A percentile compares a stretch with the other conserved stretches of the same genome.
Evolutionary conservation across 495 filamentous ascomycete genomes (phyloP).

Genomic region (Xylaria scruposa): DNA sequence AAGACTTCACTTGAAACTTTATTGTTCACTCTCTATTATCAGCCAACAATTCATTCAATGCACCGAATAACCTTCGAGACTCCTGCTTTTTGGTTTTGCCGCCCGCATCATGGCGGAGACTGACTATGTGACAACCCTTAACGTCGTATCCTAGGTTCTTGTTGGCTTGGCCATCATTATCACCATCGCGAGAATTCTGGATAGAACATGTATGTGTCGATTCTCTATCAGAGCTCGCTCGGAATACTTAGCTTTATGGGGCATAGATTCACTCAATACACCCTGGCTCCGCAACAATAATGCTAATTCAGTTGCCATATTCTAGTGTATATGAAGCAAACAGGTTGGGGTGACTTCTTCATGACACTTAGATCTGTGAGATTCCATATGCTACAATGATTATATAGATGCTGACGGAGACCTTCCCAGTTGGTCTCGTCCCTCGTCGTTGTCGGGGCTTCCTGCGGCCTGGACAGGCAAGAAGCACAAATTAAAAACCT

Average conservation of each 20-base stretch:
- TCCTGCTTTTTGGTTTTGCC: neutral
- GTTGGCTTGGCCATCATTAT: conserved; percentile 22
- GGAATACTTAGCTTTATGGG: neutral
- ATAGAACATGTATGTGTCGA: conserved; percentile 26
- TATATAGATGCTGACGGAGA: neutral
- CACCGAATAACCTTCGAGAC: neutral
- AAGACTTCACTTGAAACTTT: neutral
- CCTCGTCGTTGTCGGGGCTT: conserved; percentile 22
- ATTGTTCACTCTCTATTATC: neutral
- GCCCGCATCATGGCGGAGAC: conserved; percentile 16
- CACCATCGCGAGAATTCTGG: conserved; percentile 20
- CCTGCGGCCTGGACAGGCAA: conserved; percentile 23
- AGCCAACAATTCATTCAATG: neutral
- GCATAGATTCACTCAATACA: neutral
- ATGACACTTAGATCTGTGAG: conserved; percentile 29
- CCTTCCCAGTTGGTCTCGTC: conserved; percentile 19
- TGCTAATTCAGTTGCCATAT: conserved; percentile 1
- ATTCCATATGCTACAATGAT: neutral
- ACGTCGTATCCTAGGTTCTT: conserved; percentile 28
- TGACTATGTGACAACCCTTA: conserved; percentile 20
- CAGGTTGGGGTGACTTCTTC: conserved; percentile 34
- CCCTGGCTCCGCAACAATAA: neutral
- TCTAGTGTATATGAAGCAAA: conserved; percentile 21
- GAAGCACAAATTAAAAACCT: conserved; percentile 9
- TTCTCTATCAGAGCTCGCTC: neutral